These are phyloP conservation scores for Eutrema yunnanense DNA, from an alignment of 345 rosid species.

Conservation along the genomic window DNA sequence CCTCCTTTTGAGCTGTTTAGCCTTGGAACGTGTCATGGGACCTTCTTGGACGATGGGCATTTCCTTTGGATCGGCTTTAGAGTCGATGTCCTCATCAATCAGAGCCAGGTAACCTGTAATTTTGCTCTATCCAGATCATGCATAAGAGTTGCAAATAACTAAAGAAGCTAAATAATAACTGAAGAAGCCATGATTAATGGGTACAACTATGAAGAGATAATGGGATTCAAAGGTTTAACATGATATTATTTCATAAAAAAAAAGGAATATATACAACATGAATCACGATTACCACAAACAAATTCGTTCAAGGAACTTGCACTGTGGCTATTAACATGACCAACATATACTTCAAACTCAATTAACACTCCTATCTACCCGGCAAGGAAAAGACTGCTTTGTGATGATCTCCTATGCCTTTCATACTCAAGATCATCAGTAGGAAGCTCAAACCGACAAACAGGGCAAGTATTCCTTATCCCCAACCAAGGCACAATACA, in stretches of 20 bases:
- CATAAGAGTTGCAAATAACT: background rate
- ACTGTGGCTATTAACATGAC: conserved; percentile 6
- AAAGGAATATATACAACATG: conserved; percentile 20
- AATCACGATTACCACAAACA: conserved; percentile 13
- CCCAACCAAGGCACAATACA: conserved; percentile 50
- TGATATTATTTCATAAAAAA: conserved; percentile 6
- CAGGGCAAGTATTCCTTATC: conserved; percentile 47
- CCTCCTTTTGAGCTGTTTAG: too few relatives aligned
- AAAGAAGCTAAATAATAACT: background rate
- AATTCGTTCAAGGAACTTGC: conserved; percentile 4
- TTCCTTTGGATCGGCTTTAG: too few relatives aligned
- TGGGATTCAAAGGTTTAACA: conserved; percentile 4
- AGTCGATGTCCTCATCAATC: too few relatives aligned
- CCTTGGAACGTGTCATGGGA: too few relatives aligned
- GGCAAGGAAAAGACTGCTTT: too few relatives aligned
- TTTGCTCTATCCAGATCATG: background rate
- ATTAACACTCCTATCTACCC: conserved; percentile 3
- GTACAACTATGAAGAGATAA: too few relatives aligned
- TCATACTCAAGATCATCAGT: conserved; percentile 50
- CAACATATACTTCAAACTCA: background rate
- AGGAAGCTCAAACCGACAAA: conserved; percentile 50
- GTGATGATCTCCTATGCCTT: conserved; percentile 24
- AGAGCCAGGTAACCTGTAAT: background rate
- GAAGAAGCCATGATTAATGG: too few relatives aligned
- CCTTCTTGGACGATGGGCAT: too few relatives aligned